A percentile compares a stretch with the other conserved stretches of the same genome.
These are phyloP conservation scores for Backusella mclennaniae DNA, from an alignment of 192 early-diverging fungal species.

Conservation along the genomic window DNA sequence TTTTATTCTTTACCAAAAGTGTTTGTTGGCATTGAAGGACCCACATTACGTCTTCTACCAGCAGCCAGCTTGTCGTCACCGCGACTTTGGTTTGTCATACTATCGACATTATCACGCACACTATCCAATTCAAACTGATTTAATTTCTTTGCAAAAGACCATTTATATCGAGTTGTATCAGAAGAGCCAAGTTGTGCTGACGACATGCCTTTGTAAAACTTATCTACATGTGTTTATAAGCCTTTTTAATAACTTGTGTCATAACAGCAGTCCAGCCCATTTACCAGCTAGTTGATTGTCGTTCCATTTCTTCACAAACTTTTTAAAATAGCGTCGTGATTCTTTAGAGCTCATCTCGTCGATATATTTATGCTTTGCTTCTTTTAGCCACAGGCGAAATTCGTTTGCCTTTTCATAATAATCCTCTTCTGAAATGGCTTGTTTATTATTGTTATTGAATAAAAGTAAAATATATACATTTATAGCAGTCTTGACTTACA, in stretches of 20 bases:
- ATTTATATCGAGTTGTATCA: slow-evolving; percentile 71
- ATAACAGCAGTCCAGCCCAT: neutral
- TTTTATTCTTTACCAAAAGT: neutral
- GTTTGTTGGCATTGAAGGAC: neutral
- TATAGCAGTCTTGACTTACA: neutral
- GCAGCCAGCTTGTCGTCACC: neutral
- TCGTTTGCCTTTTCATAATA: slow-evolving; percentile 76
- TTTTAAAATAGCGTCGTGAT: slow-evolving; percentile 70
- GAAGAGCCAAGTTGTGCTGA: slow-evolving; percentile 60
- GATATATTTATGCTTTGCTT: slow-evolving; percentile 71
- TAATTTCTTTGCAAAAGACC: slow-evolving; percentile 62
- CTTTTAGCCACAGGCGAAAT: slow-evolving; percentile 80
- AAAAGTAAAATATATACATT: neutral
- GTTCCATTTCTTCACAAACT: slow-evolving; percentile 91
- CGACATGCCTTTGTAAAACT: slow-evolving; percentile 69
- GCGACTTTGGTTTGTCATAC: slow-evolving; percentile 47
- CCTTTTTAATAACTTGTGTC: neutral
- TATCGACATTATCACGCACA: slow-evolving; percentile 57
- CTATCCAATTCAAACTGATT: slow-evolving; percentile 54
- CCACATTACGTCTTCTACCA: slow-evolving; percentile 2
- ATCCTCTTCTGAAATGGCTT: slow-evolving; percentile 68
- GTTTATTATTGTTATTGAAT: neutral
- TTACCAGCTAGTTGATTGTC: slow-evolving; percentile 59
- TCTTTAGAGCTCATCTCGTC: slow-evolving; percentile 72
- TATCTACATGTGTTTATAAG: slow-evolving; percentile 35